Conservation (phyloP, 2,329 filamentous ascomycete species). For the Fusarium staphyleae region DNA sequence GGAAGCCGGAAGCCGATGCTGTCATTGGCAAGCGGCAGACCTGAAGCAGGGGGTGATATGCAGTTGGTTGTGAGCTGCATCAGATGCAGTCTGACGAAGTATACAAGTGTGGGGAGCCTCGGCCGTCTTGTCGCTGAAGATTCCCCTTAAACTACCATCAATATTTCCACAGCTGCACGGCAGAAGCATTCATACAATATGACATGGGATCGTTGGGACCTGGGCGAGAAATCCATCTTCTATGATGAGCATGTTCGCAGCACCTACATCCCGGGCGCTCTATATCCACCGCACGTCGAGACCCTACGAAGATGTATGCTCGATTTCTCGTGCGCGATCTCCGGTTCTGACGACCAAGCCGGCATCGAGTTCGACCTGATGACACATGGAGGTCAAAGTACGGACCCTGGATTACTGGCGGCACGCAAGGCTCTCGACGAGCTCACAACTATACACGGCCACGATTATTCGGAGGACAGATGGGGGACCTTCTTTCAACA, state of each 20-base stretch:
- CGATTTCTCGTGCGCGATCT: conserved; percentile 15
- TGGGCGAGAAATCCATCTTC: conserved; percentile 9
- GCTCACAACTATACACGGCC: background rate
- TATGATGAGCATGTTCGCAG: conserved; percentile 8
- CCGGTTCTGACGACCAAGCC: background rate
- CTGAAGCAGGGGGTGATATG: background rate
- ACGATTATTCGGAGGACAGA: conserved; percentile 6
- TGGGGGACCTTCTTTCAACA: conserved; percentile 8
- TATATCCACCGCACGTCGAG: conserved; percentile 19
- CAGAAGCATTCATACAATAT: background rate
- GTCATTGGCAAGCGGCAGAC: background rate
- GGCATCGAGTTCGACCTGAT: background rate
- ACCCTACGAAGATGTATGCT: conserved; percentile 9
- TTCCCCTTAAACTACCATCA: background rate
- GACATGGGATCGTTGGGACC: conserved; percentile 8
- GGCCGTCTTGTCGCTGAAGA: background rate
- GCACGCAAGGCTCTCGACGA: background rate
- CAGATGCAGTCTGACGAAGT: background rate
- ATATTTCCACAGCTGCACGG: background rate
- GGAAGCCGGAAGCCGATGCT: too few relatives aligned
- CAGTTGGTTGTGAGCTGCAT: background rate
- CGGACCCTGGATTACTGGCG: background rate
- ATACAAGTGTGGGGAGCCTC: background rate
- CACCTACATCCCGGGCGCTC: background rate
- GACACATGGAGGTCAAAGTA: too few relatives aligned